Conservation (phyloP, 352 stramenopile genomes). For the Pythium chondricola region DNA sequence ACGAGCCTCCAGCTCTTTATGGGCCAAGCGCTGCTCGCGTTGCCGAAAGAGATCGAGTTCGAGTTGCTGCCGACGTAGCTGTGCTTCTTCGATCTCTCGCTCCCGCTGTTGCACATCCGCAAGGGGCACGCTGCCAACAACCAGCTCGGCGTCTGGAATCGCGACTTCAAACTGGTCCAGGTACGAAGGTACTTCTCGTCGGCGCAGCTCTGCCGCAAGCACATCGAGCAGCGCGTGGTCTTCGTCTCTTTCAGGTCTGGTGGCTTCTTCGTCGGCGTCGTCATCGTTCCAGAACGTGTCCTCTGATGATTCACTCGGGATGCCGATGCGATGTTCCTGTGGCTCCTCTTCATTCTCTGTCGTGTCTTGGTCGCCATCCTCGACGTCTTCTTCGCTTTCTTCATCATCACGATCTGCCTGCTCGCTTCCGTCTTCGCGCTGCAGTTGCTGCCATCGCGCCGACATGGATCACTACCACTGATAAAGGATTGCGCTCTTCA, state of each 20-base stretch:
- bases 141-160: slow-evolving; percentile 52
- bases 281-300: slow-evolving; percentile 41
- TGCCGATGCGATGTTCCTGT: slow-evolving; percentile 9
- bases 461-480: neutral
- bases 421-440: neutral
- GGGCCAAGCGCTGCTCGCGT: slow-evolving; percentile 37
- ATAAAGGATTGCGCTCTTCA: too few relatives aligned
- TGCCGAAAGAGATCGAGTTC: slow-evolving; percentile 44
- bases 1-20: slow-evolving; percentile 32
- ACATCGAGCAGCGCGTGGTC: slow-evolving; percentile 47
- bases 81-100: slow-evolving; percentile 45
- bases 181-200: slow-evolving; percentile 45
- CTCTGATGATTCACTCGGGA: neutral
- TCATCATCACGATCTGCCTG: neutral
- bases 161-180: slow-evolving; percentile 64
- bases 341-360: neutral
- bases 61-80: slow-evolving; percentile 37
- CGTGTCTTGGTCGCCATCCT: neutral
- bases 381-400: neutral
- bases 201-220: slow-evolving; percentile 31
- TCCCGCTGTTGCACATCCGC: slow-evolving; percentile 60
- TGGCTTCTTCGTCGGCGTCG: slow-evolving; percentile 6
- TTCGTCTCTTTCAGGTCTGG: slow-evolving; percentile 2
- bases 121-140: slow-evolving; percentile 51
- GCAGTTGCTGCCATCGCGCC: slow-evolving; percentile 6